A percentile compares a stretch with the other conserved stretches of the same genome.
Evolutionary conservation across 768 basidiomycete genomes (phyloP).

Genomic region (Suillus subluteus): DNA sequence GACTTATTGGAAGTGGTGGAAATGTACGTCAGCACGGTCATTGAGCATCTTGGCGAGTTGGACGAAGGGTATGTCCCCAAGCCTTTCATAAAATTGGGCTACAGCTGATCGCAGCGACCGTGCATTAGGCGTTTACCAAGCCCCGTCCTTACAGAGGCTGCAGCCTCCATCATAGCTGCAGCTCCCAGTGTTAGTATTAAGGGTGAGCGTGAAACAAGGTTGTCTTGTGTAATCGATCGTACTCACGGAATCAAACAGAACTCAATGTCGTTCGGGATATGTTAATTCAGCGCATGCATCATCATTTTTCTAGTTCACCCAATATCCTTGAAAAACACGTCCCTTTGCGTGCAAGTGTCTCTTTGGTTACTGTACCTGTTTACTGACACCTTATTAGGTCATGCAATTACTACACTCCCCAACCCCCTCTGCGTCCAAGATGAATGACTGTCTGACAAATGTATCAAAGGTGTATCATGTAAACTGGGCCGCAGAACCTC

Average conservation of each 20-base stretch:
- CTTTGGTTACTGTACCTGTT: neutral
- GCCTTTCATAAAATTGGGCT: neutral
- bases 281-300: conserved; percentile 59
- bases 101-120: conserved; percentile 10
- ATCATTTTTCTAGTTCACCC: conserved; percentile 59
- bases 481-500: conserved; percentile 64
- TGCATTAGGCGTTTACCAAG: conserved; percentile 45
- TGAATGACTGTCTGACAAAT: conserved; percentile 57
- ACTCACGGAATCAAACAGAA: conserved; percentile 43
- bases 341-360: conserved; percentile 47
- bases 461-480: conserved; percentile 58
- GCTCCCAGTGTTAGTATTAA: conserved; percentile 57
- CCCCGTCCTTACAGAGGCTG: conserved; percentile 63
- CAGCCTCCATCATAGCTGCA: conserved; percentile 67
- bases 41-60: conserved; percentile 61
- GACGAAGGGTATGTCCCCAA: conserved; percentile 45
- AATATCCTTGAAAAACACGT: conserved; percentile 57
- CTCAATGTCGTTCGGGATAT: conserved; percentile 56
- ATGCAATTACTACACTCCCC: conserved; percentile 54
- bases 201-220: conserved; percentile 43
- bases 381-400: conserved; percentile 38
- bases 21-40: conserved; percentile 64
- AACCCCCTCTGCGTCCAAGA: conserved; percentile 55
- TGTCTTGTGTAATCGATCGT: no score
- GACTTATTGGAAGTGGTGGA: conserved; percentile 69